Conservation (phyloP, 164 flowering plant species). For the Nymphaea colorata region DNA sequence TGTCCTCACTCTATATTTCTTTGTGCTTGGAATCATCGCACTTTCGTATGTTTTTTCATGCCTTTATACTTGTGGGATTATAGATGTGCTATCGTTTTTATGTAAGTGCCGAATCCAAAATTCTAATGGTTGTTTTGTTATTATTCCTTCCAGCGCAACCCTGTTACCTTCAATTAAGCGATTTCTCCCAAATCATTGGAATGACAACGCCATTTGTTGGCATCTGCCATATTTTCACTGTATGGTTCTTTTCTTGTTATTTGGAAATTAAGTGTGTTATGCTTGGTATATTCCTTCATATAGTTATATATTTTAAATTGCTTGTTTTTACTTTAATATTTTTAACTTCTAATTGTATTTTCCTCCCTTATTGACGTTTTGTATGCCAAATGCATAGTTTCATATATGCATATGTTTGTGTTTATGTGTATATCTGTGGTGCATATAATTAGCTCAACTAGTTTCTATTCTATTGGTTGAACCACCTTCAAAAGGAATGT, state of each 20-base stretch:
- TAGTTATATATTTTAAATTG: not conserved
- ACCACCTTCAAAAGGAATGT: too few species aligned
- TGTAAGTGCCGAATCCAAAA: not conserved
- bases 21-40: conserved; percentile 88
- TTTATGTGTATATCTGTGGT: too few species aligned
- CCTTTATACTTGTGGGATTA: not conserved
- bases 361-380: too few species aligned
- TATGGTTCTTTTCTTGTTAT: conserved; percentile 22
- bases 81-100: not conserved
- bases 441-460: too few species aligned
- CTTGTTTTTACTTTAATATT: not conserved
- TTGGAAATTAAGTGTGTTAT: not conserved
- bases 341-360: too few species aligned
- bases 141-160: conserved; percentile 52
- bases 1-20: conserved; percentile 84
- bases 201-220: conserved; percentile 64
- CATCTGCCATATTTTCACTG: conserved; percentile 72
- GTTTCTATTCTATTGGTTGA: too few species aligned
- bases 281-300: not conserved
- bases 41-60: conserved; percentile 54
- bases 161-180: conserved; percentile 66
- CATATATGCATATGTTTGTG: too few species aligned
- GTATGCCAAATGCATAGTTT: too few species aligned
- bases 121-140: not conserved
- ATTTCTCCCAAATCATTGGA: conserved; percentile 72